phyloP scores from a whole-genome alignment of 176 grass and related monocot species.

The Melocanna baccifera region DNA sequence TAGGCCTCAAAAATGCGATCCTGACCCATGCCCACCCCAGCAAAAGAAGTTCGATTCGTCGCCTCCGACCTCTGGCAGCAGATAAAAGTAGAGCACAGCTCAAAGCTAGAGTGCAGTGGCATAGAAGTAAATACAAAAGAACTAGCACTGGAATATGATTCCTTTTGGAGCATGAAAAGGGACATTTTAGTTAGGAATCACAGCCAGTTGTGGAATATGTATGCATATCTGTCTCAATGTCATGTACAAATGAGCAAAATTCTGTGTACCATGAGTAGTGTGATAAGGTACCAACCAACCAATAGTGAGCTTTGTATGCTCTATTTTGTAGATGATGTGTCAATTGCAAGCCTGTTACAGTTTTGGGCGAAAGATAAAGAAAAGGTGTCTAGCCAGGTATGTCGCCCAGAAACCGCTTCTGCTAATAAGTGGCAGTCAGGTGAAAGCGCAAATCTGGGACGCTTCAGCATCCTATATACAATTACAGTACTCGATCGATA shows the following conservation, averaged over 20 bases:
- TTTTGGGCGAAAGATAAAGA: not conserved
- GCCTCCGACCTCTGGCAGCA: conserved; percentile 50
- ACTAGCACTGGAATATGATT: not conserved
- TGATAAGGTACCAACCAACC: not conserved
- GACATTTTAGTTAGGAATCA: not conserved
- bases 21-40: conserved; percentile 7
- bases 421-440: not conserved
- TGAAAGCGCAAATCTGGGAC: not conserved
- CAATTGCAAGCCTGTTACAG: not conserved
- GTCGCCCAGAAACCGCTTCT: not conserved
- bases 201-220: not conserved
- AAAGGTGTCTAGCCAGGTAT: not conserved
- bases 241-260: not conserved
- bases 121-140: not conserved
- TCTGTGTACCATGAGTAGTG: not conserved
- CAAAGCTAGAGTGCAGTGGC: not conserved
- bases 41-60: conserved; percentile 21
- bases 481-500: not conserved
- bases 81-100: not conserved
- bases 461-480: not conserved
- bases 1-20: conserved; percentile 19
- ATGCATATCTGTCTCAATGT: not conserved
- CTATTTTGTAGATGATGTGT: not conserved
- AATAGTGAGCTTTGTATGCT: not conserved
- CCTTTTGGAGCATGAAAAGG: not conserved